Conservation (phyloP, 441 rosid species). For the Populus hybrid region DNA sequence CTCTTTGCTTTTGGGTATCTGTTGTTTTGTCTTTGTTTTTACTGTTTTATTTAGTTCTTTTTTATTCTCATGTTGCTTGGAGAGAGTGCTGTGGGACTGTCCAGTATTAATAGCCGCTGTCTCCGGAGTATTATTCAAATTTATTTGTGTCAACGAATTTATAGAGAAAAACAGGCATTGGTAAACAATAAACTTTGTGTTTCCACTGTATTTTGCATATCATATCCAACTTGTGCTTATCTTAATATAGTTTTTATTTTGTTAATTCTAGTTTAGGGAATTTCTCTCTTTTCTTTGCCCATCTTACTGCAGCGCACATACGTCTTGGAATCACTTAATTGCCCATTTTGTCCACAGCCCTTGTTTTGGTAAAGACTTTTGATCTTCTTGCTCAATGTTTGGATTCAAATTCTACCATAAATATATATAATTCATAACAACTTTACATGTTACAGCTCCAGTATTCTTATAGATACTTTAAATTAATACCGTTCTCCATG, state of each 20-base stretch:
- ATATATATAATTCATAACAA: too few relatives aligned
- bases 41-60: background rate
- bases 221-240: background rate
- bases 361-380: too few relatives aligned
- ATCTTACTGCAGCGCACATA: background rate
- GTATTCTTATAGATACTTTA: too few relatives aligned
- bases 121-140: constrained; percentile 43
- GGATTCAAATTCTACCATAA: too few relatives aligned
- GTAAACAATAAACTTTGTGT: constrained; percentile 21
- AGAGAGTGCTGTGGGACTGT: constrained; percentile 61
- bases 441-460: too few relatives aligned
- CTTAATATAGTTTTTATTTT: background rate
- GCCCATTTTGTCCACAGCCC: too few relatives aligned
- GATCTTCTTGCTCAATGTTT: too few relatives aligned
- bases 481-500: too few relatives aligned
- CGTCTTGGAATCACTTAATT: too few relatives aligned
- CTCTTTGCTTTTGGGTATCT: constrained; percentile 22
- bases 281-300: background rate
- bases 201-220: constrained; percentile 1
- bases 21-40: constrained; percentile 24
- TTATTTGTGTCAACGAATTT: constrained; percentile 16
- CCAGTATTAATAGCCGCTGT: constrained; percentile 75
- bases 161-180: constrained; percentile 12
- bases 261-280: background rate
- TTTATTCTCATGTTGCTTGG: constrained; percentile 38